These are phyloP conservation scores for Tolypocladium amazonense DNA, from an alignment of 2,329 filamentous ascomycete species.

Conservation along the genomic window DNA sequence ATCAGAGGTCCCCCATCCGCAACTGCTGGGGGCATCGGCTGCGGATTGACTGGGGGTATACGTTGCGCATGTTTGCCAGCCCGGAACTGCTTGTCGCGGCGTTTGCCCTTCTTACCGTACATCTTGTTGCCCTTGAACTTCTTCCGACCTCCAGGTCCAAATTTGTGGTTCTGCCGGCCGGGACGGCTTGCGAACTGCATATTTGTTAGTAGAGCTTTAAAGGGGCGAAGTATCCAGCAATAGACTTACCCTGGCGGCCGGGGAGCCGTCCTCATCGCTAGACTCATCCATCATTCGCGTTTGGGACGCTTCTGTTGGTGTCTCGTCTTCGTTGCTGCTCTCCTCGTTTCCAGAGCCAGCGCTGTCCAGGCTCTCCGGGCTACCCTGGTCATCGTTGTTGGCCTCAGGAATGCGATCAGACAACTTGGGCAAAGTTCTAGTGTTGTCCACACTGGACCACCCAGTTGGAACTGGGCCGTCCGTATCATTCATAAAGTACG, in stretches of 20 bases:
- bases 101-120: slow-evolving; percentile 39
- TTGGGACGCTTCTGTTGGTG: slow-evolving; percentile 16
- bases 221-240: not conserved
- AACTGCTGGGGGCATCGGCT: slow-evolving; percentile 25
- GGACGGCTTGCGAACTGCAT: slow-evolving; percentile 8
- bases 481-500: slow-evolving; percentile 45
- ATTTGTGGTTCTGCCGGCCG: slow-evolving; percentile 13
- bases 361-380: slow-evolving; percentile 36
- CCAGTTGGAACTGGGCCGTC: slow-evolving; percentile 58
- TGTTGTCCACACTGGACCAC: slow-evolving; percentile 52
- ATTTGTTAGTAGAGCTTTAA: slow-evolving; percentile 1
- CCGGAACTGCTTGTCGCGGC: slow-evolving; percentile 30
- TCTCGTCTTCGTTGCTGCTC: slow-evolving; percentile 40
- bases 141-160: slow-evolving; percentile 28
- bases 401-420: slow-evolving; percentile 34
- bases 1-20: slow-evolving; percentile 53
- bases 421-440: slow-evolving; percentile 44
- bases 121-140: slow-evolving; percentile 34
- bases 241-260: slow-evolving; percentile 13
- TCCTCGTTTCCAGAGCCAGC: slow-evolving; percentile 38
- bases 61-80: slow-evolving; percentile 27
- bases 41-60: slow-evolving; percentile 17
- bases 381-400: slow-evolving; percentile 36
- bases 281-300: slow-evolving; percentile 52
- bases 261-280: slow-evolving; percentile 39